Base-by-base conservation (phyloP, 371 early-diverging fungal genomes). In the Conidiobolus incongruus region DNA sequence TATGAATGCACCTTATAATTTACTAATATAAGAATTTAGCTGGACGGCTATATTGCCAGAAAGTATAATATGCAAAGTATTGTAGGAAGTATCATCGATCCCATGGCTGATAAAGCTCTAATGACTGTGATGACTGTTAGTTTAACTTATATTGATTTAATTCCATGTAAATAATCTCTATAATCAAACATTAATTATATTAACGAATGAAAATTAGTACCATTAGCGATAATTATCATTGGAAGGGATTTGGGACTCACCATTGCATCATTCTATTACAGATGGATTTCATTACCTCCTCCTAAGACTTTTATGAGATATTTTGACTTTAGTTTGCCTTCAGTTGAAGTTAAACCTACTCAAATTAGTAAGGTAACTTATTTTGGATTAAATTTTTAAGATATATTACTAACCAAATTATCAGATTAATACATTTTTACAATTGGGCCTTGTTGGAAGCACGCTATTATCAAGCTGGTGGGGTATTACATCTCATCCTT, bases 1-100 rank as follows among this genome's bases (percentile, higher is more conserved):
- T 43, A 35, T 49, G 47, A 30, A 12, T 47, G 22, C 2, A 16
- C 17, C 8, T 12, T 15, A 31, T 26, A n/a, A 21, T 24, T 16
- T 36, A 1, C 13, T n/a, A 15, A 22, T 20, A 17, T 35, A 39
- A 40, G 2, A 10, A 13, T 38, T 15, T 49, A 77, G 69, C 51
- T 90, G 30, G 96, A 96, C 60, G 96, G 96, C 20, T 86, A 67
- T 51, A 76, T 94, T 50, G 96, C 96, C 4, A 65, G 94, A 28
- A 61, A 66, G 35, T 93, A 70, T 54, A 77, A 87, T 37, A 72
- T 81, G 75, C 72, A 72, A 51, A 82, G 85, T 10, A 61, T 79
- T 26, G 60, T 91, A 15, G 96, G 96, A 4, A 81, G 85, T 0
- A 80, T 89, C 17, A 68, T 94, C 35, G 96, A 96, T 51, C 96